A percentile compares a stretch with the other conserved stretches of the same genome.
phyloP scores from a whole-genome alignment of 176 grass and related monocot species.

The Chloris gayana region DNA sequence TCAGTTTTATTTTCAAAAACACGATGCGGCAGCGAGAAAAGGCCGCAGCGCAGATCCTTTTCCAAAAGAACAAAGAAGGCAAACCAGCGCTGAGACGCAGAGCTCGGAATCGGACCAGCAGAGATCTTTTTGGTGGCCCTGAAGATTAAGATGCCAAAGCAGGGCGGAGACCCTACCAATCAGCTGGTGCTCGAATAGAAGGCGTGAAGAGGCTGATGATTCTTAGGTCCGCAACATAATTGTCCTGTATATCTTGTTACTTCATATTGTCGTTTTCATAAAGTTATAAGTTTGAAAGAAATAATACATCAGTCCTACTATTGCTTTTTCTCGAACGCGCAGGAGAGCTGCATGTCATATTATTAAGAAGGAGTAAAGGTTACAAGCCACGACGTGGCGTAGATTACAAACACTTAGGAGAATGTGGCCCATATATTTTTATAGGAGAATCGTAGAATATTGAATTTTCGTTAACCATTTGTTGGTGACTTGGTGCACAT shows the following conservation, averaged over 20 bases:
- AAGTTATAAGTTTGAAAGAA: constrained; percentile 79
- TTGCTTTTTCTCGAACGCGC: no score
- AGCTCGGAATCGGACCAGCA: constrained; percentile 52
- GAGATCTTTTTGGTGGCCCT: constrained; percentile 21
- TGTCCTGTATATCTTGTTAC: constrained; percentile 65
- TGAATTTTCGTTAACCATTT: not conserved
- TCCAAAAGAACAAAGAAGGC: no score
- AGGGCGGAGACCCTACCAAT: constrained; percentile 3
- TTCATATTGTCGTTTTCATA: constrained; percentile 83
- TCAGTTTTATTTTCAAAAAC: no score
- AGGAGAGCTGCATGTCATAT: no score
- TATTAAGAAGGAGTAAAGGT: no score
- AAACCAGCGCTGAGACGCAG: no score
- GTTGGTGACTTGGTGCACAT: not conserved
- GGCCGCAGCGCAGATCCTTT: no score
- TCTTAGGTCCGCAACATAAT: no score
- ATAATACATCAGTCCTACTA: not conserved
- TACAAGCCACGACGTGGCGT: no score
- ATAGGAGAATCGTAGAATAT: not conserved
- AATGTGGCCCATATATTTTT: not conserved
- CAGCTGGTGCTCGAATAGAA: no score
- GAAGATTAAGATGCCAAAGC: constrained; percentile 54
- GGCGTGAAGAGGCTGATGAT: constrained; percentile 44
- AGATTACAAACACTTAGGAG: no score
- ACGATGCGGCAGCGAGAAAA: no score